Evolutionary conservation across 2,329 filamentous ascomycete genomes (phyloP).

Genomic region (Diaporthe batatas): DNA sequence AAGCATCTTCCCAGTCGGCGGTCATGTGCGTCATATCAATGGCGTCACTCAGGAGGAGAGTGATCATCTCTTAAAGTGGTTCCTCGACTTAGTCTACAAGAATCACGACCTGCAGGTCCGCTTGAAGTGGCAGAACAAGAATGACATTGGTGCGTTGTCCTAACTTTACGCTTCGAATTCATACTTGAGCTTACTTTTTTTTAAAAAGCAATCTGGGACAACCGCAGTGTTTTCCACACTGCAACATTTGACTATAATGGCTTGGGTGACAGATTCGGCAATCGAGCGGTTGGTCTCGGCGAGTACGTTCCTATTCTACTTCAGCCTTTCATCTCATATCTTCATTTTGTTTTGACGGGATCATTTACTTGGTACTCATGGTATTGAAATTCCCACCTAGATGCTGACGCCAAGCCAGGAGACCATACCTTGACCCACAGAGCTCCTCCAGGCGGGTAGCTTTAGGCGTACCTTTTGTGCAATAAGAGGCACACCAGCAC

Average conservation of each 20-base stretch:
- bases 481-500: background rate
- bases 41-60: constrained; percentile 59
- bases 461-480: constrained; percentile 44
- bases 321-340: too few relatives aligned
- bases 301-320: constrained; percentile 47
- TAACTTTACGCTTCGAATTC: background rate
- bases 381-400: background rate
- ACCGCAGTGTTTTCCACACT: constrained; percentile 69
- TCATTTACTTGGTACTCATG: rapidly evolving
- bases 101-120: constrained; percentile 65
- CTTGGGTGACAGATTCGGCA: constrained; percentile 63
- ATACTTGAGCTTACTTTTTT: background rate
- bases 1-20: constrained; percentile 61
- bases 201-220: constrained; percentile 70
- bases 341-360: too few relatives aligned
- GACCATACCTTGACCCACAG: constrained; percentile 65
- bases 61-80: constrained; percentile 56
- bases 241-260: constrained; percentile 70
- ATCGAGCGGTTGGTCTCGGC: constrained; percentile 67
- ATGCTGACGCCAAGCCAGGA: constrained; percentile 44
- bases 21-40: constrained; percentile 58
- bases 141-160: constrained; percentile 55
- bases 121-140: constrained; percentile 59
- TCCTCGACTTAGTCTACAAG: constrained; percentile 57
- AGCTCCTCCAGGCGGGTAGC: constrained; percentile 60